Evolutionary conservation across 345 rosid genomes (phyloP), one percentile per base, ranked within the genome.

Genomic region (Corchorus olitorius): DNA sequence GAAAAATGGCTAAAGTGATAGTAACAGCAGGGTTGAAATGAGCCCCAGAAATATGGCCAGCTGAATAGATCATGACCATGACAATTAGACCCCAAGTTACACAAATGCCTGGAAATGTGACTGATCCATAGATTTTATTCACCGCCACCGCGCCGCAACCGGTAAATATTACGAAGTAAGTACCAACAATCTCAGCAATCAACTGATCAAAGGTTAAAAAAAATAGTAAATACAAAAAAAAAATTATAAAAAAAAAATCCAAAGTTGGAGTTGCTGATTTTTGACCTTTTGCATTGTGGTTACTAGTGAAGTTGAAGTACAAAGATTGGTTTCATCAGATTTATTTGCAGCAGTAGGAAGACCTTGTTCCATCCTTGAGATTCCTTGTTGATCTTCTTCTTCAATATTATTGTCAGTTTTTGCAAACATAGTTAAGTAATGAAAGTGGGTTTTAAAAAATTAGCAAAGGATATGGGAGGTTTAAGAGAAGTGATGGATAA

Each of bases 11-110:
- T 4, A 83, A 84, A 33, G 93, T 77, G 55, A 94, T 20, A 48
- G 98, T 90, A 54, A 94, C 94, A 3, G 94, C 92, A 0, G 91
- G 95, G 43, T 93, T 89, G 74, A 93, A 88, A 86, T 93, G 95
- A 33, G 93, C 98, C 11, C 97, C 97, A 27, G 98, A 94, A 20
- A 92, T 86, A 77, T 90, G 96, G 68, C 94, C 94, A 1, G 86
- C 75, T 9, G 96, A 81, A 63, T 90, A 92, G 15, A 90, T 56
- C 93, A 94, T 87, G 22, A 91, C 94, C 93, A 87, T 89, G 4
- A 90, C 90, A 64, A 90, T 89, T 8, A 90, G 81, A 54, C 97
- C 94, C 93, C 95, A 92, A 0, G 87, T 85, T 54, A 88, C 85
- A 53, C 86, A 86, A 2, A 89, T 39, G 1, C 97, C 95, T 0